These are phyloP conservation scores for Millerozyma acaciae DNA, from an alignment of 805 yeast species.

Conservation along the genomic window DNA sequence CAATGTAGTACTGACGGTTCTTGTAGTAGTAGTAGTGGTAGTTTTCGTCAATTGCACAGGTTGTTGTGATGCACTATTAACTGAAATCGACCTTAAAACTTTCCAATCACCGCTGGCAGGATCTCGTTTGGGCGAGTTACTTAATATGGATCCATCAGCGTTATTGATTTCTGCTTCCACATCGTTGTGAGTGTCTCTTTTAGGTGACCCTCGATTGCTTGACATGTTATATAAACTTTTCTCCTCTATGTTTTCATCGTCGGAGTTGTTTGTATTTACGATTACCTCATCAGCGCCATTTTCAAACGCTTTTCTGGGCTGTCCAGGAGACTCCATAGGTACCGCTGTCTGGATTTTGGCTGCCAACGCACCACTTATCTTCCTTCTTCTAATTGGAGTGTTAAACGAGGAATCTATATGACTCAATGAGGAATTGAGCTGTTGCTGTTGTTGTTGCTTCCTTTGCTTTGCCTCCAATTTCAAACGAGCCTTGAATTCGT, in stretches of 20 bases:
- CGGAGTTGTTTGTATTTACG: conserved; percentile 33
- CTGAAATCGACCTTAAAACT: conserved; percentile 36
- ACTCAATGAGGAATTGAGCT: conserved; percentile 24
- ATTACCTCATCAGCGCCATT: conserved; percentile 33
- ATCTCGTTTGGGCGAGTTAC: conserved; percentile 23
- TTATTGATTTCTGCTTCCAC: conserved; percentile 12
- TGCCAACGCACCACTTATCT: conserved; percentile 64
- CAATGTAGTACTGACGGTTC: conserved; percentile 43
- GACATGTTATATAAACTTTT: conserved; percentile 14
- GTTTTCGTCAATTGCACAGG: conserved; percentile 39
- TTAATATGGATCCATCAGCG: conserved; percentile 10
- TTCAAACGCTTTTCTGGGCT: conserved; percentile 72
- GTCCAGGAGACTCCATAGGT: conserved; percentile 93
- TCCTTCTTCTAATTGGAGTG: conserved; percentile 69
- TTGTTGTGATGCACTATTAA: conserved; percentile 25
- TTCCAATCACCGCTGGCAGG: conserved; percentile 29
- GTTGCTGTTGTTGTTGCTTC: conserved; percentile 30
- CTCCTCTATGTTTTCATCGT: conserved; percentile 30
- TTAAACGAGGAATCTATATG: conserved; percentile 50
- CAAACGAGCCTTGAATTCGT: conserved; percentile 55
- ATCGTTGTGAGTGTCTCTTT: conserved; percentile 13
- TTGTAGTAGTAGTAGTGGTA: conserved; percentile 47
- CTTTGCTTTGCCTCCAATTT: conserved; percentile 40
- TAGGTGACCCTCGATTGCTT: conserved; percentile 14
- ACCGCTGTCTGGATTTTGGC: conserved; percentile 72